phyloP scores from a whole-genome alignment of 208 protist genomes.

The Wallacemonas collosoma region DNA sequence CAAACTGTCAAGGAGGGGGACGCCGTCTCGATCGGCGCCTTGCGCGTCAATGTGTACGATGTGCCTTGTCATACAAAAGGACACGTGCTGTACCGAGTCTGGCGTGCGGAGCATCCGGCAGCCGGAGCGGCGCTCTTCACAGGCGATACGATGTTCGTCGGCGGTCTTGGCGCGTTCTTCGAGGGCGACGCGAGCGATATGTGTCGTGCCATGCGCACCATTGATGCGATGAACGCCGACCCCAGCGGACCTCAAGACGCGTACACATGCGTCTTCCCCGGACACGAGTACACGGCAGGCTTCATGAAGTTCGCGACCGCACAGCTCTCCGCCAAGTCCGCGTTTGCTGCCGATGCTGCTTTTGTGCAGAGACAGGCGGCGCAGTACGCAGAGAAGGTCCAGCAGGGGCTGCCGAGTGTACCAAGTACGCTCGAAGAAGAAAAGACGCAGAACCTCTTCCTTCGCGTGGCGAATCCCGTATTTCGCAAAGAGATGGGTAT shows the following conservation, averaged over 20 bases:
- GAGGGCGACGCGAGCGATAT: conserved; percentile 87
- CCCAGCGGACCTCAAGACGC: conserved; percentile 30
- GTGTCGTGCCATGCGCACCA: conserved; percentile 62
- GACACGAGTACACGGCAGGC: conserved; percentile 90
- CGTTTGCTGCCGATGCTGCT: conserved; percentile 25
- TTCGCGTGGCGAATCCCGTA: conserved; percentile 65
- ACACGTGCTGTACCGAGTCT: conserved; percentile 77
- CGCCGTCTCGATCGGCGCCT: conserved; percentile 49
- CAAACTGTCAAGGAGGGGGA: conserved; percentile 65
- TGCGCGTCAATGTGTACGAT: conserved; percentile 75
- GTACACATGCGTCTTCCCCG: conserved; percentile 77
- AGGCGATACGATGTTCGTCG: conserved; percentile 95
- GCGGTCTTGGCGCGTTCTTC: conserved; percentile 93
- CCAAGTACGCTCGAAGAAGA: conserved; percentile 85
- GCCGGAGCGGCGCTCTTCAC: conserved; percentile 89
- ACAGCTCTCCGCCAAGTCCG: conserved; percentile 18
- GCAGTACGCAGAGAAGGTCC: conserved; percentile 50
- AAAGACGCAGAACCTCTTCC: conserved; percentile 85
- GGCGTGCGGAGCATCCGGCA: conserved; percentile 27
- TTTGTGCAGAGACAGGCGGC: conserved; percentile 57
- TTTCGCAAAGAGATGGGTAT: conserved; percentile 51
- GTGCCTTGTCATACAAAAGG: conserved; percentile 89
- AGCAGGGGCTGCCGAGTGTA: conserved; percentile 53
- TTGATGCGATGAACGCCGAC: conserved; percentile 43
- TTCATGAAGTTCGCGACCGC: conserved; percentile 72